Base-by-base conservation (phyloP, 805 yeast genomes). In the Pichia exigua region DNA sequence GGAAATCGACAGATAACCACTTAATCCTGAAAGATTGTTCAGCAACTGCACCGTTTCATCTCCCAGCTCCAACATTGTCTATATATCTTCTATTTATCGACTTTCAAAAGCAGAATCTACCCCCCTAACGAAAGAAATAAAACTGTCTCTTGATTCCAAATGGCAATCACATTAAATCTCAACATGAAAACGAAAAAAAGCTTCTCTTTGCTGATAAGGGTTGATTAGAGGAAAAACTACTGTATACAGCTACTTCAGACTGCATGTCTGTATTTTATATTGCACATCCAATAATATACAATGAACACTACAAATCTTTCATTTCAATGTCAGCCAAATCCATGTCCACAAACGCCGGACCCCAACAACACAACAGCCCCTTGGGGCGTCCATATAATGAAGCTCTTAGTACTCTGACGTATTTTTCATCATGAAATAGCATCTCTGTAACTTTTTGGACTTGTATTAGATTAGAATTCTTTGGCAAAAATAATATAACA, bases 301-400 rank as follows among this genome's bases (percentile, higher is more conserved):
- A 2, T 13, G 13, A 30, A 15, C 10, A 38, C 41, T 35, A 38
- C 21, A 21, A 15, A 20, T 21, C 26, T 3, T 27, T 20, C 35
- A 42, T 12, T 8, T 10, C 22, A 18, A 49, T n/a, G 12, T 44
- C 45, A 10, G 42, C 24, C 12, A 53, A 22, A 11, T 54, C 52
- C 38, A 51, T 24, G 32, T 57, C 54, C 18, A 51, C 67, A 52
- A 79, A 71, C 8, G 64, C 61, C 7, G 71, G 69, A 0, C 91
- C 91, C 81, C 86, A 82, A 44, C 82, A 73, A 35, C 79, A 83
- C 10, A 78, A 53, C 3, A 82, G 63, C 0, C 87, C 90, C 54
- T 80, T 79, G 38, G 73, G 56, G 42, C 70, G 69, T 0, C 78
- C 79, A 7, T 69, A 45, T 5, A 45, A 22, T 1, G 48, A 38